These are phyloP conservation scores for Panus rudis DNA, from an alignment of 768 basidiomycete genomes.

Conservation along the genomic window DNA sequence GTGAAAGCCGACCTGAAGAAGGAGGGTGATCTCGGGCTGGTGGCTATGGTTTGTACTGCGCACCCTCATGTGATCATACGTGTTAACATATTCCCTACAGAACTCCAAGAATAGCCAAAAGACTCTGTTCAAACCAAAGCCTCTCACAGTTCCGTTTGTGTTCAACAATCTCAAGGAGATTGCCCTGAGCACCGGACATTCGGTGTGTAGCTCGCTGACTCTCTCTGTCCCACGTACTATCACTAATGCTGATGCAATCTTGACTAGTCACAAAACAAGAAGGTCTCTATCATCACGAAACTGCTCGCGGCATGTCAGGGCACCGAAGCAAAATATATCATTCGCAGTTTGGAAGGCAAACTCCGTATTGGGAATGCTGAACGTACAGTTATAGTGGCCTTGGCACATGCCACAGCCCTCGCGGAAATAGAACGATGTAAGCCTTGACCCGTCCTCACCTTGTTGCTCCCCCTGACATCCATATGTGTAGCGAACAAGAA, in stretches of 20 bases:
- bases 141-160: slow-evolving; percentile 81
- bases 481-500: slow-evolving; percentile 58
- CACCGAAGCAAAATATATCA: slow-evolving; percentile 92
- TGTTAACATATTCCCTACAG: slow-evolving; percentile 32
- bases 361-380: slow-evolving; percentile 96
- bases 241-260: neutral
- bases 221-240: slow-evolving; percentile 1
- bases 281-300: slow-evolving; percentile 91
- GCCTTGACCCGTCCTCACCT: slow-evolving; percentile 2
- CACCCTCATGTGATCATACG: neutral
- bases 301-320: slow-evolving; percentile 89
- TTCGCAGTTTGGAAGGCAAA: slow-evolving; percentile 94
- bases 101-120: slow-evolving; percentile 91
- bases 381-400: slow-evolving; percentile 88
- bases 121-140: slow-evolving; percentile 90
- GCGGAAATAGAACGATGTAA: slow-evolving; percentile 65
- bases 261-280: slow-evolving; percentile 83
- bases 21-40: slow-evolving; percentile 91
- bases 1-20: slow-evolving; percentile 91
- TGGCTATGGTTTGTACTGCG: slow-evolving; percentile 71
- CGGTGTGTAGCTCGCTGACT: slow-evolving; percentile 40
- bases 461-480: neutral
- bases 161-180: slow-evolving; percentile 91
- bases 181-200: slow-evolving; percentile 76
- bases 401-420: slow-evolving; percentile 85